Evolutionary conservation across 2,329 filamentous ascomycete genomes (phyloP).

Genomic region (Didymella exigua): DNA sequence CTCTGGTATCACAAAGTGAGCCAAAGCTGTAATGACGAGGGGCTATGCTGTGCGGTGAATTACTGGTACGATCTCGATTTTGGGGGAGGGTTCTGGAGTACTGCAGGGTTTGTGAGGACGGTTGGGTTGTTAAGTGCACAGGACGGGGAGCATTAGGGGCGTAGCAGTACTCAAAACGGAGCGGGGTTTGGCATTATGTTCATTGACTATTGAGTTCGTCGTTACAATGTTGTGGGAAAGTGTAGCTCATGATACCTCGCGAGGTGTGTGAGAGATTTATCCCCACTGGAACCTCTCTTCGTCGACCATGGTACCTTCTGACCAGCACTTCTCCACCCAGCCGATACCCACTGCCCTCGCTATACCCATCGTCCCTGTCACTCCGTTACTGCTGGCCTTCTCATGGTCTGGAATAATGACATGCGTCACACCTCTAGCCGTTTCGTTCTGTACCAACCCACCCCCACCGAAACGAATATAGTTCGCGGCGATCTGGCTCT

Average conservation of each 20-base stretch:
- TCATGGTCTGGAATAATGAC: constrained; percentile 63
- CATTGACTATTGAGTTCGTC: background rate
- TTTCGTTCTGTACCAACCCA: constrained; percentile 56
- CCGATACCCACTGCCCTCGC: constrained; percentile 71
- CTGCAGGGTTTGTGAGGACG: constrained; percentile 60
- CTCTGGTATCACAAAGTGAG: constrained; percentile 85
- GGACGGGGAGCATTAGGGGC: too few species aligned
- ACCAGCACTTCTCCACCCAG: constrained; percentile 85
- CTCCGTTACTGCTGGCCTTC: constrained; percentile 48
- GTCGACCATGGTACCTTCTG: constrained; percentile 75
- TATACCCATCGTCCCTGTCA: constrained; percentile 51
- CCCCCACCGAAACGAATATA: constrained; percentile 75
- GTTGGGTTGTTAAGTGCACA: too few species aligned
- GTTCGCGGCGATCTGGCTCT: constrained; percentile 57
- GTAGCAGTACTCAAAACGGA: too few species aligned
- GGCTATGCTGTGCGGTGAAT: constrained; percentile 78
- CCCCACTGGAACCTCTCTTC: constrained; percentile 59
- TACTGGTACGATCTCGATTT: constrained; percentile 90
- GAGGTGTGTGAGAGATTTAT: too few species aligned
- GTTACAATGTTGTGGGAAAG: background rate
- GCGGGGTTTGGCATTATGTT: too few species aligned
- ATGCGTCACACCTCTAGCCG: constrained; percentile 70
- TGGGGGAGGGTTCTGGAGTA: constrained; percentile 68
- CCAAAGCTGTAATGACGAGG: constrained; percentile 70
- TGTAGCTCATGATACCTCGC: background rate